Conservation (phyloP, 1,284 basidiomycete species). For the Cutaneotrichosporon cavernicola region DNA sequence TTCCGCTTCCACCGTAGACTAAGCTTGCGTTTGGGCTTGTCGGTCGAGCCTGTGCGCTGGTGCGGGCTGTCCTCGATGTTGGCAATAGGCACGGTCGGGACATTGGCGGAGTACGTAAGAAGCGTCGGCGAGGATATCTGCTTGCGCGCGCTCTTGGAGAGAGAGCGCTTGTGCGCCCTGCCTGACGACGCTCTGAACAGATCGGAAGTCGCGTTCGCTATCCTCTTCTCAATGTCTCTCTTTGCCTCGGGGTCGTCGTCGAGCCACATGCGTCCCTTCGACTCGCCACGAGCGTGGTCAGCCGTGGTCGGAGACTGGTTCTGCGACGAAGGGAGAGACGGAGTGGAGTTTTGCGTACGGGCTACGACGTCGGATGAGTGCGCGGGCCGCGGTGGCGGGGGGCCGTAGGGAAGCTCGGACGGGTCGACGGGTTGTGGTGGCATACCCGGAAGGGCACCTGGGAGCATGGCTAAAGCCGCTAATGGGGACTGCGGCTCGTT, state of each 20-base stretch:
- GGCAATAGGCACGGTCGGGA: conserved; percentile 33
- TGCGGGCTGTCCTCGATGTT: neutral
- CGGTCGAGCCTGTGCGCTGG: conserved; percentile 13
- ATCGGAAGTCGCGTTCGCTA: conserved; percentile 46
- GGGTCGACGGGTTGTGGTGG: conserved; percentile 10
- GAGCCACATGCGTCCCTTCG: conserved; percentile 18
- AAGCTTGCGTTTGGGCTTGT: conserved; percentile 9
- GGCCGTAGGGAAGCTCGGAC: conserved; percentile 19
- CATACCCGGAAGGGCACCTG: neutral
- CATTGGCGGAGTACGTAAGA: conserved; percentile 39
- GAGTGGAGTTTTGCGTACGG: neutral
- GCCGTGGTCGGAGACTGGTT: conserved; percentile 7
- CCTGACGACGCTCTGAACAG: conserved; percentile 44
- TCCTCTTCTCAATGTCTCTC: conserved; percentile 48
- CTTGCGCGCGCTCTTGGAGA: conserved; percentile 23
- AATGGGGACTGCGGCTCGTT: neutral
- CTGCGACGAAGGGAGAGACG: neutral
- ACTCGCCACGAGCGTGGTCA: conserved; percentile 3
- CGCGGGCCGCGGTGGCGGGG: conserved; percentile 20
- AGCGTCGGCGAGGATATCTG: conserved; percentile 43
- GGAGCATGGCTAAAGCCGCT: neutral
- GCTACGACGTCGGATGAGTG: conserved; percentile 10
- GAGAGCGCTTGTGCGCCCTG: conserved; percentile 21
- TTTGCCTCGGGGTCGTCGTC: conserved; percentile 40
- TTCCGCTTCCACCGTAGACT: conserved; percentile 44